These are phyloP conservation scores for Kodamaea sp. DNA, from an alignment of 1,139 yeast genomes.

Conservation along the genomic window DNA sequence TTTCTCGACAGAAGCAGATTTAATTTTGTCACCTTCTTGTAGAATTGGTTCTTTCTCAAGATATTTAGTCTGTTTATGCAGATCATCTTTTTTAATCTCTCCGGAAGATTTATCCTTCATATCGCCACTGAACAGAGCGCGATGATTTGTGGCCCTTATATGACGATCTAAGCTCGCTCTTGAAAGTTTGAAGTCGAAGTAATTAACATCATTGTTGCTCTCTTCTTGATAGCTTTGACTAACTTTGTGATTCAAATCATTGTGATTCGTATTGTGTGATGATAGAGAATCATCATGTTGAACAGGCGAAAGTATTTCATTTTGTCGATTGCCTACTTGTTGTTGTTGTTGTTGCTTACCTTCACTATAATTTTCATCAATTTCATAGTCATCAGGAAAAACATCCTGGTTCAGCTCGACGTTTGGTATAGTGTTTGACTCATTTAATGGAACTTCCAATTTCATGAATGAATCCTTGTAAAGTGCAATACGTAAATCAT, in stretches of 20 bases:
- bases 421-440: slow-evolving; percentile 9
- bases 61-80: neutral
- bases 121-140: slow-evolving; percentile 4
- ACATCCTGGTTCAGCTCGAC: neutral
- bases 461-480: slow-evolving; percentile 18
- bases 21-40: too few species aligned
- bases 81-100: neutral
- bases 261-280: slow-evolving; percentile 6
- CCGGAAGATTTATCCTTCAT: neutral
- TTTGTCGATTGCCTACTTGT: too few species aligned
- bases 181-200: slow-evolving; percentile 8
- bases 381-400: too few species aligned
- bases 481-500: slow-evolving; percentile 18
- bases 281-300: neutral
- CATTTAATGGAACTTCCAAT: slow-evolving; percentile 2
- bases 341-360: neutral
- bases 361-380: too few species aligned
- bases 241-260: slow-evolving; percentile 7
- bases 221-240: too few species aligned
- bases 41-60: neutral
- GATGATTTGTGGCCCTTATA: slow-evolving; percentile 7
- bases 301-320: neutral
- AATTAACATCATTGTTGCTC: too few species aligned
- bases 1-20: too few species aligned
- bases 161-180: slow-evolving; percentile 10